These are phyloP conservation scores for Plasmodium sp. DNA, from an alignment of 169 alveolate species.

Conservation along the genomic window DNA sequence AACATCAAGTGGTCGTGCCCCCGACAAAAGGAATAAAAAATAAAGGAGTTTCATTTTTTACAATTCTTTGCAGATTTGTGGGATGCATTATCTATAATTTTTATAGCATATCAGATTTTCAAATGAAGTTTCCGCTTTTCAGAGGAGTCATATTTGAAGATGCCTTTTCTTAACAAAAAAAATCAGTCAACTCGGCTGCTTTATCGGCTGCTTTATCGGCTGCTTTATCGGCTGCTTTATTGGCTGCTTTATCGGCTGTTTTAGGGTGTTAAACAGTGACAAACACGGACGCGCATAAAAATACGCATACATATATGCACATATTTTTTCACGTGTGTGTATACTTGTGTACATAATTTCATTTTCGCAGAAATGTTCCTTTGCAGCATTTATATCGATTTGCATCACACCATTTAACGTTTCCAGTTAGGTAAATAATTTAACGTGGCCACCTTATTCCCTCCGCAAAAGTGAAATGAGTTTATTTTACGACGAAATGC, in stretches of 20 bases:
- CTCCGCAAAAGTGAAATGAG: background rate
- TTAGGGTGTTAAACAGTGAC: background rate
- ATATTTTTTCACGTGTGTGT: background rate
- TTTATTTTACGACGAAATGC: background rate
- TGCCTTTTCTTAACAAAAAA: background rate
- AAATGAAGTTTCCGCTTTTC: background rate
- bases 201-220: no score
- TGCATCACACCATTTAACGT: background rate
- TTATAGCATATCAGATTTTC: background rate
- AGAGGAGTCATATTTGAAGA: background rate
- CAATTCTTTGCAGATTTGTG: background rate
- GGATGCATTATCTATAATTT: background rate
- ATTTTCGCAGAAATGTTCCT: background rate
- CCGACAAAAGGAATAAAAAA: background rate
- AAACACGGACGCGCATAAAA: background rate
- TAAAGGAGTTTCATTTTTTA: background rate
- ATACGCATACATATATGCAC: background rate
- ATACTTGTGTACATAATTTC: background rate
- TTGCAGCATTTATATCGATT: background rate
- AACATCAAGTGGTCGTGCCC: background rate
- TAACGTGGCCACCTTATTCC: background rate
- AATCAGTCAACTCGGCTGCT: background rate
- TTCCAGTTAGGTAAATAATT: background rate
- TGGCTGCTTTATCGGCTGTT: background rate
- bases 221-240: no score